These are phyloP conservation scores for Yamadazyma olivae DNA, from an alignment of 805 yeast species.

Conservation along the genomic window DNA sequence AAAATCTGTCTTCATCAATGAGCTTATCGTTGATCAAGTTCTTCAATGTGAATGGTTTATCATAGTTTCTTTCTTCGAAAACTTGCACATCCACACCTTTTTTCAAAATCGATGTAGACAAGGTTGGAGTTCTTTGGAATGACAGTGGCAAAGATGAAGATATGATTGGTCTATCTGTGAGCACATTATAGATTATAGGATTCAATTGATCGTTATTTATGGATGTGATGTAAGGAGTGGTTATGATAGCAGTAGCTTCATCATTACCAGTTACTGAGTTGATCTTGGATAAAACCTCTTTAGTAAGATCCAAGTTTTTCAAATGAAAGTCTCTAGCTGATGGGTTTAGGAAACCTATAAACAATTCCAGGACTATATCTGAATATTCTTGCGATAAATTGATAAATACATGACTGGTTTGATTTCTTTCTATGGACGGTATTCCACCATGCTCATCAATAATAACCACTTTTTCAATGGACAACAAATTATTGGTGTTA, in stretches of 20 bases:
- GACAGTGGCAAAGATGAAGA: constrained; percentile 85
- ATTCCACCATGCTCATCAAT: constrained; percentile 87
- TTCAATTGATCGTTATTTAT: constrained; percentile 52
- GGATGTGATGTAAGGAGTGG: constrained; percentile 78
- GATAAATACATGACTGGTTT: constrained; percentile 82
- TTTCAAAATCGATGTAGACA: constrained; percentile 76
- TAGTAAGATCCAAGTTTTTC: constrained; percentile 66
- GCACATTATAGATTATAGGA: constrained; percentile 84
- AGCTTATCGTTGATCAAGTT: constrained; percentile 31
- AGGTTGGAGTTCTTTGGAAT: constrained; percentile 50
- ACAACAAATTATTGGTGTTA: constrained; percentile 28
- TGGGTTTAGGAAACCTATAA: constrained; percentile 52
- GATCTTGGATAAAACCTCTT: constrained; percentile 46
- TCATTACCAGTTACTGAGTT: constrained; percentile 39
- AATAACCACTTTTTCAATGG: constrained; percentile 78
- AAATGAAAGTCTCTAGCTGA: constrained; percentile 51
- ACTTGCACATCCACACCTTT: constrained; percentile 65
- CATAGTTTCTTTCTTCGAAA: constrained; percentile 25
- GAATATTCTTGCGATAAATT: constrained; percentile 80
- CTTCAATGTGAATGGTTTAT: constrained; percentile 36
- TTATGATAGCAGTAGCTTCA: constrained; percentile 75
- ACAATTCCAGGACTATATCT: constrained; percentile 61
- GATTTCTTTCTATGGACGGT: constrained; percentile 79
- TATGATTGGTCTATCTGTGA: constrained; percentile 87
- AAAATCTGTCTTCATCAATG: constrained; percentile 57